Conservation (phyloP, 1,284 basidiomycete genomes). For the Rhodotorula sp. region DNA sequence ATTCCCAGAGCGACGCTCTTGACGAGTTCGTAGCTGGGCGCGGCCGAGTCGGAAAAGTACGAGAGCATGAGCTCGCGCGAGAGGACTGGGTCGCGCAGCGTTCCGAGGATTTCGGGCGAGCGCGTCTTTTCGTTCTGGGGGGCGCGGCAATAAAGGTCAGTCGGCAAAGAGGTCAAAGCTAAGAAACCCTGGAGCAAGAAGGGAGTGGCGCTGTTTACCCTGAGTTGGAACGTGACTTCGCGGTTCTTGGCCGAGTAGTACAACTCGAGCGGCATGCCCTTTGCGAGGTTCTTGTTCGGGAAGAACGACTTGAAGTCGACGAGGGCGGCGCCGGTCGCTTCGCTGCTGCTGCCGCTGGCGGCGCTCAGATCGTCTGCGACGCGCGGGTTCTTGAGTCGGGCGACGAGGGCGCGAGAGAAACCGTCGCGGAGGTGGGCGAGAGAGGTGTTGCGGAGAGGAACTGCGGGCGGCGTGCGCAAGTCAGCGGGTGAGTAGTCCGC, state of each 20-base stretch:
- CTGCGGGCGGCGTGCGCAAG: too few species aligned
- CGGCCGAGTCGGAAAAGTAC: conserved; percentile 31
- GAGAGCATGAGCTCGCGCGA: conserved; percentile 30
- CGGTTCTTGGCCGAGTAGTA: conserved; percentile 20
- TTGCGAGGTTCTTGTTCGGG: conserved; percentile 18
- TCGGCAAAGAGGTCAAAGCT: not conserved
- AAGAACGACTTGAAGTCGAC: conserved; percentile 36
- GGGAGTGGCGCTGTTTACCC: conserved; percentile 7
- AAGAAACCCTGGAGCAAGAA: not conserved
- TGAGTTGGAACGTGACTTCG: conserved; percentile 18
- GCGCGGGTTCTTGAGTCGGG: conserved; percentile 60
- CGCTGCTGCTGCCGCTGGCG: conserved; percentile 2
- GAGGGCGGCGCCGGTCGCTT: conserved; percentile 28
- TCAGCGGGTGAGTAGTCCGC: too few species aligned
- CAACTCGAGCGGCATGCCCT: conserved; percentile 26
- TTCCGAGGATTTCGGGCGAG: conserved; percentile 19
- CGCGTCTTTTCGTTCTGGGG: conserved; percentile 16
- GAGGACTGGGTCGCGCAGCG: conserved; percentile 19
- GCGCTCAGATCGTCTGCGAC: conserved; percentile 11
- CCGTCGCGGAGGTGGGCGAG: conserved; percentile 81
- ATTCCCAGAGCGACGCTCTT: conserved; percentile 32
- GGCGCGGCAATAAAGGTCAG: not conserved
- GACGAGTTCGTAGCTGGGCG: conserved; percentile 32
- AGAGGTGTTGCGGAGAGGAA: conserved; percentile 75
- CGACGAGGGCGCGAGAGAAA: conserved; percentile 71